Evolutionary conservation across 192 early-diverging fungal genomes (phyloP), one percentile per base, ranked within the genome.

Genomic region (Rhizophlyctis rosea): DNA sequence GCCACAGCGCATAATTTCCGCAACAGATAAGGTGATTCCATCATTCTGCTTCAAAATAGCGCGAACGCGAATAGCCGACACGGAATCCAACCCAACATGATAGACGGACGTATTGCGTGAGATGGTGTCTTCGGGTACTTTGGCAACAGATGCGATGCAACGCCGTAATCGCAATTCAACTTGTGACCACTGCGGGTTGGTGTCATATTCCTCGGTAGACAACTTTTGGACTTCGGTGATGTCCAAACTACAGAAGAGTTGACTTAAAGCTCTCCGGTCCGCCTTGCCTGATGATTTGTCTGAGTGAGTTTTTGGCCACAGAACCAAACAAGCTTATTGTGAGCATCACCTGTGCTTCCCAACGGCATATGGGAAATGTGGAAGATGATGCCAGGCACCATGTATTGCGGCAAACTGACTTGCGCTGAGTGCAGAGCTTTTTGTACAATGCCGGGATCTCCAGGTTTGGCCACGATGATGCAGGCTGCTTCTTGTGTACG

Each of bases 1-100:
- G 9, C 54, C 54, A 34, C 31, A 28, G 14, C 32, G 58, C 63
- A 65, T 65, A 3, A 65, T 65, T 9, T 65, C 63, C 27, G 63
- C 39, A 28, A 65, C 63, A n/a, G 54, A 1, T 3, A 65, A 2
- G 4, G 16, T 27, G 2, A 31, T n/a, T 16, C 35, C 52, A 2
- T 58, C 57, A 18, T 13, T 27, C 18, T 58, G 32, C 27, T 58
- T 31, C 28, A 31, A 36, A n/a, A 39, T 35, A 3, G 31, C 1
- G 21, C n/a, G 16, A 2, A 47, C 18, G 29, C 59, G 59, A 50
- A 61, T 50, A 1, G 59, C 59, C 24, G 13, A 27, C 13, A 61
- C 30, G n/a, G 47, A 52, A 34, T 61, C 59, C n/a, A 16, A 11
- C n/a, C 59, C 59, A 18, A 61, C 27, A 36, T 61, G 47, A 47